Evolutionary conservation across 2,329 filamentous ascomycete species (phyloP).

Genomic region (Fusarium ramigenum): DNA sequence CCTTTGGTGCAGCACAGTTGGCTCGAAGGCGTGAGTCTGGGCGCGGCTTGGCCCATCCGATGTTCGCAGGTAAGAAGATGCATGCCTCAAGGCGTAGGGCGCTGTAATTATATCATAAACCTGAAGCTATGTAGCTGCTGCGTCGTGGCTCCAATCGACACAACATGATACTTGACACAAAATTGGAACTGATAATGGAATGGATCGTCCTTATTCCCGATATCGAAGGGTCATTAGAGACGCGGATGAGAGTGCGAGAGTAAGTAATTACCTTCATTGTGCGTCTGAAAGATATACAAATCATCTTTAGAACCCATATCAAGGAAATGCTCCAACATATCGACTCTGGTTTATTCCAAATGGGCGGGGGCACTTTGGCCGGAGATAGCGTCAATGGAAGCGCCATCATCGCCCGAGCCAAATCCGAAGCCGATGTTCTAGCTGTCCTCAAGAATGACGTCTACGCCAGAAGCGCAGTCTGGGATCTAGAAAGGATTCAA

Average conservation of each 20-base stretch:
- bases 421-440: neutral
- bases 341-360: neutral
- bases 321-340: neutral
- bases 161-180: too few species aligned
- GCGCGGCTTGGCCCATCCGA: neutral
- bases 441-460: neutral
- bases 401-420: neutral
- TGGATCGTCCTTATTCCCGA: neutral
- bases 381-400: neutral
- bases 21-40: neutral
- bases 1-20: accelerated
- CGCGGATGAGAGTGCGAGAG: neutral
- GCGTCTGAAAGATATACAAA: too few species aligned
- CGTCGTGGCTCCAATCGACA: too few species aligned
- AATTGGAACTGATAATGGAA: neutral
- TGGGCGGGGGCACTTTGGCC: neutral
- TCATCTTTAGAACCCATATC: neutral
- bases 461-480: neutral
- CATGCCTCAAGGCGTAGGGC: neutral
- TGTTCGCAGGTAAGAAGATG: neutral
- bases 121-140: neutral
- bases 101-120: neutral
- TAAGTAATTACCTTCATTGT: neutral
- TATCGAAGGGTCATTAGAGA: neutral
- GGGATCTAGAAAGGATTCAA: too few species aligned